Evolutionary conservation across 164 flowering plant species (phyloP).

Genomic region (Umbellularia californica): DNA sequence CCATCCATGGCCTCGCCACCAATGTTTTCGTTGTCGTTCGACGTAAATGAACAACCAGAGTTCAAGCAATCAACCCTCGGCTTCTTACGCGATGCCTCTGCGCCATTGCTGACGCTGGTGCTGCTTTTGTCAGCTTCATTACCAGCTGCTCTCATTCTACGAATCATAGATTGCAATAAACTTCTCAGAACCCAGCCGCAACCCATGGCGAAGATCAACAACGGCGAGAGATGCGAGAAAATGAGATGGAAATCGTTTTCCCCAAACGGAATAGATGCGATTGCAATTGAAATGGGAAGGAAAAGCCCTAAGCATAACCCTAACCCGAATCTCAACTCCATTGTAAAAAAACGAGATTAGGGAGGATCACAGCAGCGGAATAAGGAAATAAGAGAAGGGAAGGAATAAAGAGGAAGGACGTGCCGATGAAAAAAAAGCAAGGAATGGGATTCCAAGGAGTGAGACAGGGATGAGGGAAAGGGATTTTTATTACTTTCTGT

Average conservation of each 20-base stretch:
- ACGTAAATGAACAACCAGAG: constrained; percentile 13
- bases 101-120: constrained; percentile 2
- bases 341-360: background rate
- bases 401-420: background rate
- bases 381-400: background rate
- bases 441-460: constrained; percentile 1
- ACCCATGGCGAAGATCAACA: constrained; percentile 23
- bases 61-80: constrained; percentile 25
- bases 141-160: constrained; percentile 48
- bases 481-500: background rate
- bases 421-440: background rate
- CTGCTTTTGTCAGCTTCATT: constrained; percentile 22
- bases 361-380: constrained; percentile 1
- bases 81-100: constrained; percentile 34
- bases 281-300: constrained; percentile 12
- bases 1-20: constrained; percentile 18
- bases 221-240: constrained; percentile 19
- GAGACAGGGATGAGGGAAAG: background rate
- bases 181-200: constrained; percentile 38
- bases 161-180: constrained; percentile 56
- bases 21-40: constrained; percentile 10
- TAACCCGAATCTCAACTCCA: constrained; percentile 16
- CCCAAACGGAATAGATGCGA: constrained; percentile 4
- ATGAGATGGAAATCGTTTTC: constrained; percentile 13
- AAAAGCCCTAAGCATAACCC: constrained; percentile 17